Conservation (phyloP, 75 land plant genomes). For the Cupressus sempervirens region DNA sequence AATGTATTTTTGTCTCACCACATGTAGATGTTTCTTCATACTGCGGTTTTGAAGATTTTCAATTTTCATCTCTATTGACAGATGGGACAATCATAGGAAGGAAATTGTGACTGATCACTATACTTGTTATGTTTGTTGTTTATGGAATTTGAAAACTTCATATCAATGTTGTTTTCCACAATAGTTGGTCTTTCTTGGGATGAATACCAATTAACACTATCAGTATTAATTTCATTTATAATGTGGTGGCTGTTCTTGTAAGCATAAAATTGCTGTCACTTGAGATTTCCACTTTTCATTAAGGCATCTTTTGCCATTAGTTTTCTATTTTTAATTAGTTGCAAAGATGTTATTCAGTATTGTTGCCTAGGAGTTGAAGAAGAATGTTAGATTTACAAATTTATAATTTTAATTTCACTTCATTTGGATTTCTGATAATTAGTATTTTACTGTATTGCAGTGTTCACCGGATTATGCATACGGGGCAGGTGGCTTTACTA, state of each 20-base stretch:
- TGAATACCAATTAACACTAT: background rate
- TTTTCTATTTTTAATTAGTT: background rate
- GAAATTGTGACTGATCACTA: background rate
- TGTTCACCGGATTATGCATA: constrained; percentile 98
- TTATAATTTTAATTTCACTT: background rate
- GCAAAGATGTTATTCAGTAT: background rate
- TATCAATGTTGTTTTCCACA: background rate
- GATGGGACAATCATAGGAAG: background rate
- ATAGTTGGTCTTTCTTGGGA: background rate
- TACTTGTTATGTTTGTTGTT: background rate
- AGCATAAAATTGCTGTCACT: background rate
- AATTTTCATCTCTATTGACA: background rate
- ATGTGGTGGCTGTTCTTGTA: background rate
- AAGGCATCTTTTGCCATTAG: background rate
- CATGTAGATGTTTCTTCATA: background rate
- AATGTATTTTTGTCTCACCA: background rate
- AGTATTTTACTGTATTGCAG: constrained; percentile 25
- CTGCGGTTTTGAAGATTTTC: too few relatives aligned
- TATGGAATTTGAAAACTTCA: background rate
- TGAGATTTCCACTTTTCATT: background rate
- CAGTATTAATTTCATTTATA: background rate
- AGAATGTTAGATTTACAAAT: background rate
- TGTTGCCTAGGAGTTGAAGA: background rate
- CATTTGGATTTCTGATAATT: background rate
- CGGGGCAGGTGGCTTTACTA: constrained; percentile 75